phyloP scores from a whole-genome alignment of 2,329 filamentous ascomycete genomes.

The Atkinsonella texensis region DNA sequence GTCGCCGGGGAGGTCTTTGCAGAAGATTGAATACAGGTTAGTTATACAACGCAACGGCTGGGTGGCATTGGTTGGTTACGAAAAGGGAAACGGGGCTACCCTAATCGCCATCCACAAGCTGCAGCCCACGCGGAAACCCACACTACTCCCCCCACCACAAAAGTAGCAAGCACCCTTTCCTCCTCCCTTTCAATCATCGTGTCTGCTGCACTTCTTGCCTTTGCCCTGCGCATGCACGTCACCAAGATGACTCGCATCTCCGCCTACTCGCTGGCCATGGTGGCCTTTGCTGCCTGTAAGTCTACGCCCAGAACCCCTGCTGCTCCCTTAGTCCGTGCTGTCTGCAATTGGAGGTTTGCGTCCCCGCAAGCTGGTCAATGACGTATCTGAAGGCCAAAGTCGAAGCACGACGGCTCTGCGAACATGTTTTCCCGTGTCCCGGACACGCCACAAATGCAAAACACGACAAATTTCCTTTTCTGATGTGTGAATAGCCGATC shows the following conservation, averaged over 20 bases:
- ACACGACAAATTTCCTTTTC: background rate
- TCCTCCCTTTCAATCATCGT: background rate
- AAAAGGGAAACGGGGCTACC: too few relatives aligned
- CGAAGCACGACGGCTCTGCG: background rate
- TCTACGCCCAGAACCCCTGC: conserved; percentile 8
- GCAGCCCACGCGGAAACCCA: background rate
- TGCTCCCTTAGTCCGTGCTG: background rate
- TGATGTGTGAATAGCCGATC: background rate
- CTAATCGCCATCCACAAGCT: too few relatives aligned
- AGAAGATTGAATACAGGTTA: too few relatives aligned
- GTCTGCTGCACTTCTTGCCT: background rate
- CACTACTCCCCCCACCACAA: background rate
- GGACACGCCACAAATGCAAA: background rate
- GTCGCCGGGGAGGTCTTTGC: too few relatives aligned
- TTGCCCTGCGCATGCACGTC: background rate
- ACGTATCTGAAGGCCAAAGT: conserved; percentile 10
- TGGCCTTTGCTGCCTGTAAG: conserved; percentile 32
- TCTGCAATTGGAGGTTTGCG: background rate
- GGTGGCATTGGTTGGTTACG: too few relatives aligned
- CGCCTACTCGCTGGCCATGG: conserved; percentile 30
- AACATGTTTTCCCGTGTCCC: background rate
- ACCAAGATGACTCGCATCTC: conserved; percentile 29
- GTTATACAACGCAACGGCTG: too few relatives aligned
- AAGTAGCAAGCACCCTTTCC: too few relatives aligned
- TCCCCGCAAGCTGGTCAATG: conserved; percentile 12